Conservation (phyloP, 164 flowering plant genomes). For the Aristolochia contorta region DNA sequence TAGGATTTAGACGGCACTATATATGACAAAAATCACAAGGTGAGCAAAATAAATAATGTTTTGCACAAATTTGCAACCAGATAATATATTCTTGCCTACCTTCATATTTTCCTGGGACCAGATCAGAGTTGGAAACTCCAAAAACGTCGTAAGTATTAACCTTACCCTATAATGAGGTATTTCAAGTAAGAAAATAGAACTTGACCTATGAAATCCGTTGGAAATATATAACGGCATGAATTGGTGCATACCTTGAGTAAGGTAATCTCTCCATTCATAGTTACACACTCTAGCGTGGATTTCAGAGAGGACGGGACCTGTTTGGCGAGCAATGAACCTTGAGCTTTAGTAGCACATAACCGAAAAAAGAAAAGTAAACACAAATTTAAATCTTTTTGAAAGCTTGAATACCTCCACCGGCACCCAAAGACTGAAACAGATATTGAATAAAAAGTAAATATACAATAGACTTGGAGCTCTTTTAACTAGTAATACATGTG, state of each 20-base stretch:
- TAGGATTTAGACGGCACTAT: not conserved
- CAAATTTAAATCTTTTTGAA: not conserved
- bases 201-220: not conserved
- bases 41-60: not conserved
- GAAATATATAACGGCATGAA: not conserved
- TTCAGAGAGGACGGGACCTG: conserved; percentile 38
- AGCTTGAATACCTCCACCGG: too few species aligned
- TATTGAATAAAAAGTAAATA: not conserved
- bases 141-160: conserved; percentile 82
- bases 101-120: conserved; percentile 95
- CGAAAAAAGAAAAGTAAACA: not conserved
- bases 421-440: not conserved
- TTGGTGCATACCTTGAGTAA: conserved; percentile 66
- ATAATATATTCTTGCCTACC: conserved; percentile 26
- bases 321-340: not conserved
- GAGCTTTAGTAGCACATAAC: not conserved
- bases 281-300: conserved; percentile 45
- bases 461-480: too few species aligned
- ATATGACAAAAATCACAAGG: not conserved
- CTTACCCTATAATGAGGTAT: conserved; percentile 46
- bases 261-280: conserved; percentile 34
- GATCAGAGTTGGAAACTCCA: conserved; percentile 70
- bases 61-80: not conserved
- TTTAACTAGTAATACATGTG: too few species aligned
- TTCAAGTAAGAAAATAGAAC: not conserved